Evolutionary conservation across 2,329 filamentous ascomycete genomes (phyloP).

Genomic region (Hymenoscyphus repandus): DNA sequence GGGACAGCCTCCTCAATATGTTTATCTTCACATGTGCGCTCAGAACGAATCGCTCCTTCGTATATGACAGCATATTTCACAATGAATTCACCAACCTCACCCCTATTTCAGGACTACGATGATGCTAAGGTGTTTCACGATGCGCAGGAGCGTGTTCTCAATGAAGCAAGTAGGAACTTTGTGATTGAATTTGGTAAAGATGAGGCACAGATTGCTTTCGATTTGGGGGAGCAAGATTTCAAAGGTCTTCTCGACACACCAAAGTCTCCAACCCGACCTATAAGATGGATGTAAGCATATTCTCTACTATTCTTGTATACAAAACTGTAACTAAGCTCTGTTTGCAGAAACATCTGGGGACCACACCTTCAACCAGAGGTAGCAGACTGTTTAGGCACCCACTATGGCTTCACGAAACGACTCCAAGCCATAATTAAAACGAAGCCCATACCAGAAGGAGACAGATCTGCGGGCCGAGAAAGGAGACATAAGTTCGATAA

Average conservation of each 20-base stretch:
- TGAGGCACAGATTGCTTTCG: constrained; percentile 49
- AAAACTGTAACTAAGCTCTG: neutral
- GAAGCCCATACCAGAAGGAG: constrained; percentile 35
- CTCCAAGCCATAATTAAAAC: constrained; percentile 59
- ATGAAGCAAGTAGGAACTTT: constrained; percentile 48
- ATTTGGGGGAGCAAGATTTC: constrained; percentile 43
- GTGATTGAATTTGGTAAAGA: constrained; percentile 59
- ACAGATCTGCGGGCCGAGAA: neutral
- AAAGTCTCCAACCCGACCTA: constrained; percentile 38
- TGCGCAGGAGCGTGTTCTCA: constrained; percentile 38
- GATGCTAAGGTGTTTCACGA: constrained; percentile 39
- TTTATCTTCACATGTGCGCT: neutral
- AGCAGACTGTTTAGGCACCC: constrained; percentile 49
- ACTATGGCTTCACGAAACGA: constrained; percentile 65
- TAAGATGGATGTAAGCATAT: constrained; percentile 63
- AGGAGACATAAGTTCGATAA: constrained; percentile 6
- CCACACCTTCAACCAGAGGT: constrained; percentile 54
- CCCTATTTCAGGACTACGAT: constrained; percentile 44
- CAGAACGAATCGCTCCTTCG: neutral
- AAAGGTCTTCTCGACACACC: constrained; percentile 32
- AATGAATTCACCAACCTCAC: neutral
- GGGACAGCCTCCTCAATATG: constrained; percentile 11
- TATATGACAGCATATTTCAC: neutral
- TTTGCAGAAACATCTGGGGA: constrained; percentile 58
- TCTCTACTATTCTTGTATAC: too few species aligned